phyloP scores from a whole-genome alignment of 2,329 filamentous ascomycete genomes.

The Coleophoma crateriformis region DNA sequence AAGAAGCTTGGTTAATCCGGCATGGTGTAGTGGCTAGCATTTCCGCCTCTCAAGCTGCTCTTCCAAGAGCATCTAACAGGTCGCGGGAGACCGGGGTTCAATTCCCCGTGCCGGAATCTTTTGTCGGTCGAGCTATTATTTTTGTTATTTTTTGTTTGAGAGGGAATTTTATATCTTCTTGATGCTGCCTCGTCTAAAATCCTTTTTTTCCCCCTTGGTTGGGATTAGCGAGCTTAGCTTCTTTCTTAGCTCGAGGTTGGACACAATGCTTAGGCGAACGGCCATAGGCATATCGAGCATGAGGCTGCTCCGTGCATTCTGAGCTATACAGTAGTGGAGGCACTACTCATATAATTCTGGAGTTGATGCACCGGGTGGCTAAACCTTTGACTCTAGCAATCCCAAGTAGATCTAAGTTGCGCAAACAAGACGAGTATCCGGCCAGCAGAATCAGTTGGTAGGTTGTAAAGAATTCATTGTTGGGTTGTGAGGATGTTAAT shows the following conservation, averaged over 20 bases:
- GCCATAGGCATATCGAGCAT: too few relatives aligned
- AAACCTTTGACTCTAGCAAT: conserved; percentile 35
- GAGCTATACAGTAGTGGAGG: too few relatives aligned
- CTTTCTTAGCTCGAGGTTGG: too few relatives aligned
- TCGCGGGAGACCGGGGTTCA: background rate
- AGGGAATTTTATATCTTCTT: too few relatives aligned
- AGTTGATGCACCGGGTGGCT: conserved; percentile 12
- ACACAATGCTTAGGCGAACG: too few relatives aligned
- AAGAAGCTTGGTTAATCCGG: background rate
- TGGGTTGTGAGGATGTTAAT: conserved; percentile 56
- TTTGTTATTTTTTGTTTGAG: too few relatives aligned
- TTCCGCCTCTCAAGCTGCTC: background rate
- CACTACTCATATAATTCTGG: too few relatives aligned
- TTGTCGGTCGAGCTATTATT: background rate
- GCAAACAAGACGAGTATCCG: conserved; percentile 30
- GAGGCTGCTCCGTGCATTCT: too few relatives aligned
- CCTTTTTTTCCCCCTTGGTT: too few relatives aligned
- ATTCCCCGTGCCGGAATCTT: background rate
- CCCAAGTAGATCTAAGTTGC: conserved; percentile 32
- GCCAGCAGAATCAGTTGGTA: too few relatives aligned
- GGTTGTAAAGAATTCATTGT: conserved; percentile 51
- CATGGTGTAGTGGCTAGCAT: background rate
- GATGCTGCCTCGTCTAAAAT: too few relatives aligned
- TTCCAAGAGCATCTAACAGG: background rate
- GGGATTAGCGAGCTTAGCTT: too few relatives aligned